A percentile compares a stretch with the other conserved stretches of the same genome.
These are phyloP conservation scores for Claviceps pazoutovae DNA, from an alignment of 2,329 filamentous ascomycete species.

Conservation along the genomic window DNA sequence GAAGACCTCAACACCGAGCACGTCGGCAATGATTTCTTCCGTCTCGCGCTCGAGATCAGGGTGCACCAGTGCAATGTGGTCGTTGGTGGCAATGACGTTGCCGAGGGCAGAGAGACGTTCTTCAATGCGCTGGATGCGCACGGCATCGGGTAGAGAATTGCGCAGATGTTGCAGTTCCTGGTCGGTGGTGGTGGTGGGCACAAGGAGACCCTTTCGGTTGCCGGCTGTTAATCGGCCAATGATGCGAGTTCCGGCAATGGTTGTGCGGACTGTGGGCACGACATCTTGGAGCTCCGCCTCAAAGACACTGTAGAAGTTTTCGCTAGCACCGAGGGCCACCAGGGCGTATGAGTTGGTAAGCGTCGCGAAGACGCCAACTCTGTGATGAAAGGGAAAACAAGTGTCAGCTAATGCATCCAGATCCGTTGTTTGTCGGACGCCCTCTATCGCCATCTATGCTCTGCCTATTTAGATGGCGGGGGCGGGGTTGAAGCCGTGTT, in stretches of 20 bases:
- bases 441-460: neutral
- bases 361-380: conserved; percentile 91
- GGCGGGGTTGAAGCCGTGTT: conserved; percentile 10
- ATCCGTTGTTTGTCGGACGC: neutral
- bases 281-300: conserved; percentile 96
- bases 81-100: conserved; percentile 93
- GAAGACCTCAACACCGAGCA: conserved; percentile 79
- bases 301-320: conserved; percentile 99
- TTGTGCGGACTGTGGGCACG: conserved; percentile 91
- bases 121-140: conserved; percentile 95
- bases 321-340: conserved; percentile 84
- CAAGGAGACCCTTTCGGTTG: conserved; percentile 92
- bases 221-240: conserved; percentile 89
- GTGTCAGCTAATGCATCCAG: neutral
- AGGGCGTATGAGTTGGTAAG: conserved; percentile 96
- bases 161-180: conserved; percentile 96
- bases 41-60: conserved; percentile 95
- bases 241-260: conserved; percentile 91
- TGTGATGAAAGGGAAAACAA: conserved; percentile 21
- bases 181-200: conserved; percentile 90
- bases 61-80: conserved; percentile 92
- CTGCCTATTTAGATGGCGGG: conserved; percentile 9
- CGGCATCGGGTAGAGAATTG: conserved; percentile 80
- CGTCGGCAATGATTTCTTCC: conserved; percentile 95
- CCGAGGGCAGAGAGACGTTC: conserved; percentile 89